Conservation (phyloP, 78 protist species). For the Emiliania huxleyi region DNA sequence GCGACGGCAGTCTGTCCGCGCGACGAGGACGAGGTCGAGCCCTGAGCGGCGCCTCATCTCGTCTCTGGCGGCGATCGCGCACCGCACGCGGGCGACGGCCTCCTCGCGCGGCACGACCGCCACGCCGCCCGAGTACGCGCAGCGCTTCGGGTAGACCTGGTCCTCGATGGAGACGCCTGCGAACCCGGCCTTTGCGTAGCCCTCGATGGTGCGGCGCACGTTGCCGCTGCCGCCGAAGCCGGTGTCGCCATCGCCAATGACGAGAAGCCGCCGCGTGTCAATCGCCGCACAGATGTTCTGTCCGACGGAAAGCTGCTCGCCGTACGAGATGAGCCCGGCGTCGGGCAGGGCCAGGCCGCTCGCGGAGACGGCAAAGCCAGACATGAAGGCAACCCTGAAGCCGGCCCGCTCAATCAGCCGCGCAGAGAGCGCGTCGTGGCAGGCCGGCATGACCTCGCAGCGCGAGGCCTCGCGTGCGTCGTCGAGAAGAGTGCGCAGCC, state of each 20-base stretch:
- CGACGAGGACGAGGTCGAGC: no score
- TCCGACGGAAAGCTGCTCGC: background rate
- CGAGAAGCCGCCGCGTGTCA: background rate
- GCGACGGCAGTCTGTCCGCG: no score
- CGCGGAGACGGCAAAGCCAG: conserved; percentile 31
- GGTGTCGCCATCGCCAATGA: conserved; percentile 47
- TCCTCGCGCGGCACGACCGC: no score
- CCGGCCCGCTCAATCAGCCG: conserved; percentile 20
- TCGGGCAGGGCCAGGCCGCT: conserved; percentile 10
- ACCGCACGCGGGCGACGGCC: no score
- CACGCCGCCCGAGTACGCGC: no score
- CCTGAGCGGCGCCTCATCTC: no score
- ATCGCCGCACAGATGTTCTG: background rate
- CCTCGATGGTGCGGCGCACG: conserved; percentile 24
- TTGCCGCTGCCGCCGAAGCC: conserved; percentile 44
- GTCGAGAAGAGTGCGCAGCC: no score
- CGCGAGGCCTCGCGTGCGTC: no score
- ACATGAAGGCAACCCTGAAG: conserved; percentile 15
- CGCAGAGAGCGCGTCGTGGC: conserved; percentile 30
- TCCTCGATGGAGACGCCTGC: conserved; percentile 39
- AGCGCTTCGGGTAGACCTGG: no score
- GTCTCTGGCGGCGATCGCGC: no score
- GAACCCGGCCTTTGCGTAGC: conserved; percentile 14
- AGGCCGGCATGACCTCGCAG: conserved; percentile 1
- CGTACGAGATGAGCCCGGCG: conserved; percentile 12